Evolutionary conservation across 2,329 filamentous ascomycete species (phyloP).

Genomic region (Curvularia sp.): DNA sequence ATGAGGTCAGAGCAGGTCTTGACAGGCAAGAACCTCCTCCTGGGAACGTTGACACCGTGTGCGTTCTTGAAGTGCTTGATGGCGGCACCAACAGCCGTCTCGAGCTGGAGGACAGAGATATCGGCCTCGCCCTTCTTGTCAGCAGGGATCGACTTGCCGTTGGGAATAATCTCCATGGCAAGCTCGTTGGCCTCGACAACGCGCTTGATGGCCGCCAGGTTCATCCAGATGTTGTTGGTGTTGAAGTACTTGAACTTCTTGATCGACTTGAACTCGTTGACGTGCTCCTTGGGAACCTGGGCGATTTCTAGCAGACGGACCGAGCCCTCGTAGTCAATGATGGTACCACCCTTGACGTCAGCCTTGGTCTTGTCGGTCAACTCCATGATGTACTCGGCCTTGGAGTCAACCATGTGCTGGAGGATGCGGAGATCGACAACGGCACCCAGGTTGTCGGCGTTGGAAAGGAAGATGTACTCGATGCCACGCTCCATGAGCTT

Average conservation of each 20-base stretch:
- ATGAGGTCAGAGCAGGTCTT: conserved; percentile 99
- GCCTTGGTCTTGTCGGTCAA: conserved; percentile 99
- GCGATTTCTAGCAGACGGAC: conserved; percentile 98
- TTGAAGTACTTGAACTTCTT: conserved; percentile 99
- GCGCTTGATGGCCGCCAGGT: conserved; percentile 95
- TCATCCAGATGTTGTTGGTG: conserved; percentile 99
- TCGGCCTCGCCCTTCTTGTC: conserved; percentile 99
- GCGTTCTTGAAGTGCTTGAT: conserved; percentile 99
- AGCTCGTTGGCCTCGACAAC: conserved; percentile 98
- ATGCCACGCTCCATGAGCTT: conserved; percentile 94
- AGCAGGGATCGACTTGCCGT: conserved; percentile 96
- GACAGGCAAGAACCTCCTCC: conserved; percentile 97
- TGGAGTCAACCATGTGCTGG: conserved; percentile 98
- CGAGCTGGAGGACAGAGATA: conserved; percentile 95
- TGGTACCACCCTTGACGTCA: conserved; percentile 99
- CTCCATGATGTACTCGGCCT: conserved; percentile 99
- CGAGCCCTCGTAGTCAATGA: conserved; percentile 98
- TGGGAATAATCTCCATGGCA: conserved; percentile 99
- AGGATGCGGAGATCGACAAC: conserved; percentile 98
- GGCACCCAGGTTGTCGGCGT: conserved; percentile 97
- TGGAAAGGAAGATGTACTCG: conserved; percentile 98
- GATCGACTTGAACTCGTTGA: conserved; percentile 99
- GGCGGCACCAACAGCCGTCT: conserved; percentile 97
- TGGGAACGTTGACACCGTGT: conserved; percentile 97
- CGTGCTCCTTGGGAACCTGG: conserved; percentile 99